Evolutionary conservation across 23 red algal genomes (phyloP), one percentile per base, ranked within the genome.

Genomic region (Agarophyton chilense): DNA sequence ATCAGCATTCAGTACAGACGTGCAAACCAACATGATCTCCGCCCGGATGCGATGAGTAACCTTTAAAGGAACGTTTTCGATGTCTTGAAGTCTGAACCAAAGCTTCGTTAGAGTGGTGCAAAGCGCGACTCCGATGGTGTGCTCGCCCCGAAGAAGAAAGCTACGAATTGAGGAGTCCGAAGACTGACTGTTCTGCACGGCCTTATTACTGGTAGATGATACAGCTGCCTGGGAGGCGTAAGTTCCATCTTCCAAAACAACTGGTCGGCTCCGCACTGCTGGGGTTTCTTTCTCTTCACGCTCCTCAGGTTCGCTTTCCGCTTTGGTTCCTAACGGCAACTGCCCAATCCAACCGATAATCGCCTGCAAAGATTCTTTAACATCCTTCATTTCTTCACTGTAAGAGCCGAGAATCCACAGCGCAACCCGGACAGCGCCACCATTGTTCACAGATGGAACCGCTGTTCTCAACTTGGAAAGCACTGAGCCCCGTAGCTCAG

Each of bases 321-420:
- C 64, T 2, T 55, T 61, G 18, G 18, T 55, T 13, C 28, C 54
- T 29, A 98, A 58, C 5, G 96, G 96, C 50, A 98, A 56, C 42
- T 61, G 70, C 61, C 92, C 93, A 52, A 98, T 82, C 50, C 79
- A 46, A 41, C 49, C 34, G n/a, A 94, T 72, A 47, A 98, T 80
- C 10, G 96, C 83, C 31, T 94, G 50, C 29, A 99, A 94, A 16
- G 97, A 86, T 36, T 89, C 75, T 49, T 92, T 91, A 28, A 94
- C 50, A 29, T 99, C 91, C 35, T 64, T 80, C 58, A 89, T 58
- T 16, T 86, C 45, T 35, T 91, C 90, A 57, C 93, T 93, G 68
- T 94, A 99, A 26, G 94, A 94, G 29, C 93, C 90, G 22, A 99
- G 79, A 50, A 95, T 92, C 97, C 97, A 99, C 10, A 95, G 38